Evolutionary conservation across 257 asterid species (phyloP).

Genomic region (Scutellaria minor): DNA sequence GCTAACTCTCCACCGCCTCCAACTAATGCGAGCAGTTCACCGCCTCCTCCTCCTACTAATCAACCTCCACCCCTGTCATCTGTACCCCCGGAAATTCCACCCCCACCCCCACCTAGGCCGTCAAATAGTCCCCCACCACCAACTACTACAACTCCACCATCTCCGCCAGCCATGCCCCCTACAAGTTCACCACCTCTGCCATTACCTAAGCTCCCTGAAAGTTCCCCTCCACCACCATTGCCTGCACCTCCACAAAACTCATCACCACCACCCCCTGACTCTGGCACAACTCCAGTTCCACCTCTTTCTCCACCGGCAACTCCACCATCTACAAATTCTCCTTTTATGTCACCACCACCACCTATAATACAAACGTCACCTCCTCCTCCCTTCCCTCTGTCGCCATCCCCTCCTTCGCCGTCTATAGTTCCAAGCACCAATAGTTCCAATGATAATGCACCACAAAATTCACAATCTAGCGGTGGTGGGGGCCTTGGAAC

Average conservation of each 20-base stretch:
- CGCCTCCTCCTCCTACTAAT: conserved; percentile 45
- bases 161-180: conserved; percentile 38
- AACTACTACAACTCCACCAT: conserved; percentile 27
- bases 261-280: conserved; percentile 45
- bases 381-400: conserved; percentile 38
- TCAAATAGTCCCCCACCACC: conserved; percentile 22
- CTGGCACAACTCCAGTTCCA: conserved; percentile 44
- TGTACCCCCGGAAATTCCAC: conserved; percentile 3
- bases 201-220: conserved; percentile 32
- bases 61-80: conserved; percentile 43
- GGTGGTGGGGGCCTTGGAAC: conserved; percentile 48
- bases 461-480: conserved; percentile 39
- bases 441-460: conserved; percentile 37
- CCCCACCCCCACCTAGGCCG: background rate
- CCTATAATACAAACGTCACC: conserved; percentile 39
- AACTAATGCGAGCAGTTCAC: conserved; percentile 13
- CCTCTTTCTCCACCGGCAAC: conserved; percentile 46
- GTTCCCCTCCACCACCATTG: conserved; percentile 46
- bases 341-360: conserved; percentile 46
- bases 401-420: conserved; percentile 44
- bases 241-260: conserved; percentile 24
- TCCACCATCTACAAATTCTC: conserved; percentile 32
- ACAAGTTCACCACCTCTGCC: conserved; percentile 48
- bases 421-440: conserved; percentile 43
- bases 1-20: conserved; percentile 32